Percentiles rank a stretch among this genome's conserved stretches.
phyloP scores from a whole-genome alignment of 768 basidiomycete species.

The Guyanaporus albipodus region DNA sequence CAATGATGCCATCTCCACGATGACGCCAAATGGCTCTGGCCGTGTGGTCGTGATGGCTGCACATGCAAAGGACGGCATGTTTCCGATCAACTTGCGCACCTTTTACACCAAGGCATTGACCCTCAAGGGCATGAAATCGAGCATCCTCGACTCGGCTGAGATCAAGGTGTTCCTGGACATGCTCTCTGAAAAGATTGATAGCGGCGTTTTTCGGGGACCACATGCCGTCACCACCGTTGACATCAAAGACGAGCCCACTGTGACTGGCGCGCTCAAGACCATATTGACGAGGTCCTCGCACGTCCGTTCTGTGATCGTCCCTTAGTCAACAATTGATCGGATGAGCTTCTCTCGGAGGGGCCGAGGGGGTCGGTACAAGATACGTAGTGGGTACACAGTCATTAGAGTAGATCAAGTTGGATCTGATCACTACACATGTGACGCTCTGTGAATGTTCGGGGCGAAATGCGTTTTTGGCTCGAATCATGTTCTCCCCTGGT shows the following conservation, averaged over 20 bases:
- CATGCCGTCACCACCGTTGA: slow-evolving; percentile 20
- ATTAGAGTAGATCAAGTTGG: no score
- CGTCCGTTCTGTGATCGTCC: slow-evolving; percentile 28
- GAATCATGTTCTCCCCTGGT: neutral
- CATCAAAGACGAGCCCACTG: slow-evolving; percentile 17
- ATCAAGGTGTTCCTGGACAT: slow-evolving; percentile 29
- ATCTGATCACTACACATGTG: no score
- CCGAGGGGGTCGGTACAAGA: no score
- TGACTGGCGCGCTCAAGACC: slow-evolving; percentile 21
- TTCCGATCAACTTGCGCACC: slow-evolving; percentile 29
- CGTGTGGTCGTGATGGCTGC: slow-evolving; percentile 35
- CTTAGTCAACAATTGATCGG: slow-evolving; percentile 2
- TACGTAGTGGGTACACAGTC: no score
- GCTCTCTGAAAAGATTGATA: slow-evolving; percentile 30
- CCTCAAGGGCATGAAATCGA: slow-evolving; percentile 31
- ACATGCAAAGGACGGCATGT: slow-evolving; percentile 31
- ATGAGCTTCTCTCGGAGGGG: neutral
- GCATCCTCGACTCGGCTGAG: slow-evolving; percentile 17
- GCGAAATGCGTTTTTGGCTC: neutral
- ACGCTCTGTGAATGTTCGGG: no score
- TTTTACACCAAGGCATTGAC: slow-evolving; percentile 31
- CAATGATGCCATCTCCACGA: slow-evolving; percentile 33
- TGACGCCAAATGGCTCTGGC: slow-evolving; percentile 31
- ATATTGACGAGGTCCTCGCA: slow-evolving; percentile 27
- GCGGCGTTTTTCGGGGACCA: slow-evolving; percentile 26